Percentiles rank a stretch among this genome's conserved stretches.
phyloP scores from a whole-genome alignment of 306 rosid species.

The Biancaea sappan region DNA sequence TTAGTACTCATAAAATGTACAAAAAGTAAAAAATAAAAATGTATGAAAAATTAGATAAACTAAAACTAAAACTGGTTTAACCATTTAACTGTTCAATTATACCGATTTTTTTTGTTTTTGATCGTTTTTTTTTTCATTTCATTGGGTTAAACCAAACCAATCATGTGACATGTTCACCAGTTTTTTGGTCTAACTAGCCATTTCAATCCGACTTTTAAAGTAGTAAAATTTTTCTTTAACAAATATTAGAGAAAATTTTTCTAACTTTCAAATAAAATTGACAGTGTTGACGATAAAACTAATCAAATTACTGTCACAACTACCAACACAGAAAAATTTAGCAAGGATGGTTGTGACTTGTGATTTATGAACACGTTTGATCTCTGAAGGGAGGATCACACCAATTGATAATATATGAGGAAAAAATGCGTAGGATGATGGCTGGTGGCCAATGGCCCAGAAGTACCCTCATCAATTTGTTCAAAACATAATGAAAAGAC shows the following conservation, averaged over 20 bases:
- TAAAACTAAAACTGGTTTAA: no score
- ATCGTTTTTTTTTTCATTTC: no score
- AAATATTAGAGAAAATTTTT: neutral
- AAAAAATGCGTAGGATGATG: slow-evolving; percentile 6
- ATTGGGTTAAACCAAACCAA: no score
- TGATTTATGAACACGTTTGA: neutral
- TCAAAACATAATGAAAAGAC: neutral
- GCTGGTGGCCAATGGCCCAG: neutral
- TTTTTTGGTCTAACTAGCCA: no score
- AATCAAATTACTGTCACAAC: neutral
- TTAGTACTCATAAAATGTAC: no score
- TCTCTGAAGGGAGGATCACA: neutral
- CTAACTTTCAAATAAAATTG: neutral
- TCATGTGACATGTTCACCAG: no score
- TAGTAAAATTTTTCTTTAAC: neutral
- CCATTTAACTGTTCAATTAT: no score
- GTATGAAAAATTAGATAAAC: no score
- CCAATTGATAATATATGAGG: neutral
- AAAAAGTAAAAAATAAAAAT: no score
- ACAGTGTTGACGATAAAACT: neutral
- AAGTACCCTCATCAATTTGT: slow-evolving; percentile 6
- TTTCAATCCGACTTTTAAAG: no score
- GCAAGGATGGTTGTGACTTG: slow-evolving; percentile 9
- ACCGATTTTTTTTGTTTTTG: no score
- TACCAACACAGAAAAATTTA: neutral